These are phyloP conservation scores for Colletotrichum phormii DNA, from an alignment of 2,329 filamentous ascomycete species.

Conservation along the genomic window DNA sequence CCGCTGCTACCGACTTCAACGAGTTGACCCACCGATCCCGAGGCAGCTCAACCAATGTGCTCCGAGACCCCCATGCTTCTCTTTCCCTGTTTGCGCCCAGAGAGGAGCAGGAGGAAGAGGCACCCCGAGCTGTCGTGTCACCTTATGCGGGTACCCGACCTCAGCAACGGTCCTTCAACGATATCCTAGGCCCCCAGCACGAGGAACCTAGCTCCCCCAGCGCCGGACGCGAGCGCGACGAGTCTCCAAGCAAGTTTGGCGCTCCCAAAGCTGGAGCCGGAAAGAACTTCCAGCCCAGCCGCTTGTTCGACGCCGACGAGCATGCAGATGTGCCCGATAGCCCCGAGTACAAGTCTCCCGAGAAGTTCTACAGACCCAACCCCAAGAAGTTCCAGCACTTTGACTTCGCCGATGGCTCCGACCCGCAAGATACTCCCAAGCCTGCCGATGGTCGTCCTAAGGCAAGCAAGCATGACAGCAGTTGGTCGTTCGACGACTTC, in stretches of 20 bases:
- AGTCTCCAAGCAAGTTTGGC: constrained; percentile 58
- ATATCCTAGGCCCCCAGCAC: constrained; percentile 71
- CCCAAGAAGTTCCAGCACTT: constrained; percentile 89
- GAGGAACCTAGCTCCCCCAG: constrained; percentile 50
- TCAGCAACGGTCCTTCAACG: constrained; percentile 75
- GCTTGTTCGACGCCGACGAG: constrained; percentile 71
- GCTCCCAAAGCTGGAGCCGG: constrained; percentile 65
- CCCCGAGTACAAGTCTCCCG: constrained; percentile 54
- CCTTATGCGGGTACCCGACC: constrained; percentile 71
- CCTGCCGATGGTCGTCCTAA: constrained; percentile 58
- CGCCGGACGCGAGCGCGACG: constrained; percentile 62
- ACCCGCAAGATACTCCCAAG: constrained; percentile 60
- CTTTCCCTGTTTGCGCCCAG: constrained; percentile 80
- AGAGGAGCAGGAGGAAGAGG: constrained; percentile 59
- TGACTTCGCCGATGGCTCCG: constrained; percentile 77
- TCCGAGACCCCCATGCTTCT: constrained; percentile 76
- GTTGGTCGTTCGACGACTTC: constrained; percentile 93
- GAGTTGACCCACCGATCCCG: constrained; percentile 58
- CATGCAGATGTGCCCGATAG: constrained; percentile 54
- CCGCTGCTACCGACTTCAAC: constrained; percentile 47
- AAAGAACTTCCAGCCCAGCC: constrained; percentile 72
- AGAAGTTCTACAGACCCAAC: constrained; percentile 71
- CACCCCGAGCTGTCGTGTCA: constrained; percentile 59
- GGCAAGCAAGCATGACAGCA: constrained; percentile 72
- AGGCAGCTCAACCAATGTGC: constrained; percentile 63